Evolutionary conservation across 1,284 basidiomycete genomes (phyloP), one percentile per base, ranked within the genome.

Genomic region (Boletus holoroseus): DNA sequence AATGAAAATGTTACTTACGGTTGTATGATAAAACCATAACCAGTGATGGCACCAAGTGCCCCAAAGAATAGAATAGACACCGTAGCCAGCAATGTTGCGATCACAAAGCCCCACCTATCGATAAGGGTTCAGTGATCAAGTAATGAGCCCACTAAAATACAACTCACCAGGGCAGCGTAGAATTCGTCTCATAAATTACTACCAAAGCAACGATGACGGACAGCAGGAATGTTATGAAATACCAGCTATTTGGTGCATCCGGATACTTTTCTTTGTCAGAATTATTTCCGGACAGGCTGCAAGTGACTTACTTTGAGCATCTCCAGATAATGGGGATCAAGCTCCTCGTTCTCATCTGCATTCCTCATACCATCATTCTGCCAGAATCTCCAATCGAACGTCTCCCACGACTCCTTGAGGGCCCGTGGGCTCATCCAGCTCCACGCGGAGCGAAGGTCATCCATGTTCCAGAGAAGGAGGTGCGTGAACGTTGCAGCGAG

Each of bases 21-120:
- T 44, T 59, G 61, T 41, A 59, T 60, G 35, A 56, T 60, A 18
- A 61, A 73, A 22, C 63, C 57, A 50, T 81, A 70, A 13, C 81
- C 81, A 18, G 80, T 82, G 46, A 80, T 80, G 3, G 80, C 79
- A 54, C 62, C 74, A 15, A 78, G 57, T 4, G 74, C 67, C 16
- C 72, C 73, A 53, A 77, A 74, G 68, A 79, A 76, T 39, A 78
- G 65, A 55, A 77, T 73, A 5, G 73, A 74, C 11, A 78, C 49
- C 0, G 63, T 59, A 2, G 71, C 71, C n/a, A 79, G 60, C 9
- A 76, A 30, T 16, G 72, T 56, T 8, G 76, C 59, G 20, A 77
- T 58, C 11, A 73, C 26, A 51, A 77, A 69, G 2, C 75, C 58
- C 58, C 58, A 59, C 57, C 60, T 58, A n/a, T 26, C 20, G 5